Percentiles rank a stretch among this genome's conserved stretches.
Evolutionary conservation across 768 basidiomycete species (phyloP).

Genomic region (Phaffia tasmanica): DNA sequence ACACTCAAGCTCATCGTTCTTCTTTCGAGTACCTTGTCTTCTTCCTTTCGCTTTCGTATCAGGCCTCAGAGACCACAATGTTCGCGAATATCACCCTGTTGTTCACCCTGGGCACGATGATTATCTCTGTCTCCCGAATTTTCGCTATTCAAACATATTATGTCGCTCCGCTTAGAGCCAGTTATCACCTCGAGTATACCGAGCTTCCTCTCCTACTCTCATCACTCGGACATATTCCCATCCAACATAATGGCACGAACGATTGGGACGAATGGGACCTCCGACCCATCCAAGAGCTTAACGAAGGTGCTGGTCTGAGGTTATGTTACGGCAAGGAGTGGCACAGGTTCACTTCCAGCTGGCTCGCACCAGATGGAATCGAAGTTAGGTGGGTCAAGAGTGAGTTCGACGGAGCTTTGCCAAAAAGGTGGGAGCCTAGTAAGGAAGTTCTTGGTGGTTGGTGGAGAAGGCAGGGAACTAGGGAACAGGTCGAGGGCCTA

Average conservation of each 20-base stretch:
- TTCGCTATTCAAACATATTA: constrained; percentile 79
- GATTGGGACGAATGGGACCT: constrained; percentile 40
- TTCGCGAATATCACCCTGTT: constrained; percentile 67
- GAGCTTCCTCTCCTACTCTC: constrained; percentile 79
- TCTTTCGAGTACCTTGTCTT: not conserved
- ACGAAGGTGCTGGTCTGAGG: constrained; percentile 42
- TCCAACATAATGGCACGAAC: constrained; percentile 35
- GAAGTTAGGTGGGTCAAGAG: constrained; percentile 81
- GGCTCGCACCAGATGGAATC: constrained; percentile 70
- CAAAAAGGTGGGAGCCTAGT: constrained; percentile 61
- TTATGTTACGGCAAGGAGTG: constrained; percentile 91
- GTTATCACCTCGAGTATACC: constrained; percentile 56
- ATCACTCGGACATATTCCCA: constrained; percentile 52
- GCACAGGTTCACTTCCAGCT: constrained; percentile 86
- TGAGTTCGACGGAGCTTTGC: constrained; percentile 79
- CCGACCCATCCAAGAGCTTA: constrained; percentile 54
- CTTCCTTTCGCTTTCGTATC: constrained; percentile 2
- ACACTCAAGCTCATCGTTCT: not conserved
- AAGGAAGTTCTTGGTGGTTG: constrained; percentile 36
- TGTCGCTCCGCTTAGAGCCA: constrained; percentile 69
- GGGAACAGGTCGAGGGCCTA: constrained; percentile 51
- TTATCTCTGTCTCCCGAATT: constrained; percentile 69
- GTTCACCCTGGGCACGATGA: constrained; percentile 52
- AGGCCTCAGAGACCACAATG: constrained; percentile 66
- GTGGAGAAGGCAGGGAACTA: constrained; percentile 57